Evolutionary conservation across 2,329 filamentous ascomycete genomes (phyloP).

Genomic region (Phialemoniopsis sp.): DNA sequence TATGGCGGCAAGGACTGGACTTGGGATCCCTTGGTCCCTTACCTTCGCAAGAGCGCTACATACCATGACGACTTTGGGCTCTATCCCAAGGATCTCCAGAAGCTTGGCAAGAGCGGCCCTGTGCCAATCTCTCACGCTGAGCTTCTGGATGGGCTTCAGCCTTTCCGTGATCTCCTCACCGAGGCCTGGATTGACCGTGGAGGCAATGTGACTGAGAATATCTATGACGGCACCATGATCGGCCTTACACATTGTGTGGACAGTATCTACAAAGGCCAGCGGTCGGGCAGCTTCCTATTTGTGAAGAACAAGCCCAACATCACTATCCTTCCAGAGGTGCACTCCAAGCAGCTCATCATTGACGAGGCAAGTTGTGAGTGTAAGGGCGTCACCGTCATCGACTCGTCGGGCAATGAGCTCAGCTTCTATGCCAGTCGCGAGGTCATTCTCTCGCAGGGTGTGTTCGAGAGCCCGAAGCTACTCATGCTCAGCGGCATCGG

Average conservation of each 20-base stretch:
- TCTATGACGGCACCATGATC: constrained; percentile 50
- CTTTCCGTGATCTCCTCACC: constrained; percentile 44
- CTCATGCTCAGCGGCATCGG: constrained; percentile 64
- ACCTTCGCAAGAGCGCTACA: constrained; percentile 51
- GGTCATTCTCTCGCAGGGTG: constrained; percentile 44
- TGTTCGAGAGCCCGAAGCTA: constrained; percentile 61
- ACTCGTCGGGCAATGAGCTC: constrained; percentile 30
- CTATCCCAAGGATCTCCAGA: constrained; percentile 38
- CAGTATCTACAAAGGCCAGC: constrained; percentile 53
- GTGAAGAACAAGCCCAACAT: constrained; percentile 51
- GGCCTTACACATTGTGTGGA: constrained; percentile 50
- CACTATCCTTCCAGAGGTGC: constrained; percentile 39
- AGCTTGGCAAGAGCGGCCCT: constrained; percentile 48
- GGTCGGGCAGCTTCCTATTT: constrained; percentile 46
- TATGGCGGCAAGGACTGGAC: constrained; percentile 66
- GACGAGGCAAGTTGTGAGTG: constrained; percentile 8
- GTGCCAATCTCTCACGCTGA: constrained; percentile 51
- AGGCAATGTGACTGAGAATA: constrained; percentile 44
- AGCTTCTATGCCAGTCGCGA: constrained; percentile 43
- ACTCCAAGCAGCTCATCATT: constrained; percentile 42
- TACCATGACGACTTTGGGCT: constrained; percentile 51
- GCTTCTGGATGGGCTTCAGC: constrained; percentile 40
- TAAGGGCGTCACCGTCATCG: constrained; percentile 42
- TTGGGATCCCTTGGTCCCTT: constrained; percentile 45
- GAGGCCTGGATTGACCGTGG: constrained; percentile 51